Conservation (phyloP, 1,284 basidiomycete species). For the Pterulicium gracile region DNA sequence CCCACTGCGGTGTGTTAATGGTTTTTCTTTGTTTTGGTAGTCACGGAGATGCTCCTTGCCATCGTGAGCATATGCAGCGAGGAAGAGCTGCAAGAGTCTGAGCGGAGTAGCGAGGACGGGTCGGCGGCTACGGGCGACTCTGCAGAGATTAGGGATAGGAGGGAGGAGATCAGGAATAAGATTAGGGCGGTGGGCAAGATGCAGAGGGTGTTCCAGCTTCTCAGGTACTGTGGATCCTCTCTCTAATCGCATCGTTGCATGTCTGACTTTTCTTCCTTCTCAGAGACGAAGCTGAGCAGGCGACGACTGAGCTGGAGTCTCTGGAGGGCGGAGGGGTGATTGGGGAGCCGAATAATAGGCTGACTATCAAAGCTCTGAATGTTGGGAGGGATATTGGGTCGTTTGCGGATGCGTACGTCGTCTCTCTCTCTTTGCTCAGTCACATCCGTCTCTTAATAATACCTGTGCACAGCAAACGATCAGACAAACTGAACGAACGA, state of each 20-base stretch:
- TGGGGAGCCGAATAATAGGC: constrained; percentile 48
- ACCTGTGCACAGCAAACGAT: constrained; percentile 52
- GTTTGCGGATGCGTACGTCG: constrained; percentile 87
- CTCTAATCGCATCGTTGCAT: constrained; percentile 4
- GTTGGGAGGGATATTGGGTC: constrained; percentile 67
- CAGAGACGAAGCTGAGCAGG: constrained; percentile 86
- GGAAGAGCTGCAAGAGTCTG: constrained; percentile 80
- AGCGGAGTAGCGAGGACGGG: constrained; percentile 30
- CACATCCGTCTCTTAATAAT: constrained; percentile 5
- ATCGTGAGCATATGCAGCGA: constrained; percentile 90
- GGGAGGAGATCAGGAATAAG: constrained; percentile 90
- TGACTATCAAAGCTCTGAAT: constrained; percentile 27
- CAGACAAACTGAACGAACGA: constrained; percentile 90
- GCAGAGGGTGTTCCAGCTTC: constrained; percentile 82
- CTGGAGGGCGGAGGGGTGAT: constrained; percentile 23
- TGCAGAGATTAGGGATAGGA: constrained; percentile 33
- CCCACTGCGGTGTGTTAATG: constrained; percentile 3
- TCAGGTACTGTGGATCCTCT: constrained; percentile 47
- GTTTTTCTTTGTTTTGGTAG: constrained; percentile 25
- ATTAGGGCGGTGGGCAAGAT: constrained; percentile 89
- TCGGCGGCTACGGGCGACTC: constrained; percentile 31
- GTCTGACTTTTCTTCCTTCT: constrained; percentile 2
- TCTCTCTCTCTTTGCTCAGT: constrained; percentile 2
- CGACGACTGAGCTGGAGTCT: constrained; percentile 33
- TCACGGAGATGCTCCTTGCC: constrained; percentile 95